Evolutionary conservation across 805 yeast genomes (phyloP).

Genomic region (Allodekkera sacchari): DNA sequence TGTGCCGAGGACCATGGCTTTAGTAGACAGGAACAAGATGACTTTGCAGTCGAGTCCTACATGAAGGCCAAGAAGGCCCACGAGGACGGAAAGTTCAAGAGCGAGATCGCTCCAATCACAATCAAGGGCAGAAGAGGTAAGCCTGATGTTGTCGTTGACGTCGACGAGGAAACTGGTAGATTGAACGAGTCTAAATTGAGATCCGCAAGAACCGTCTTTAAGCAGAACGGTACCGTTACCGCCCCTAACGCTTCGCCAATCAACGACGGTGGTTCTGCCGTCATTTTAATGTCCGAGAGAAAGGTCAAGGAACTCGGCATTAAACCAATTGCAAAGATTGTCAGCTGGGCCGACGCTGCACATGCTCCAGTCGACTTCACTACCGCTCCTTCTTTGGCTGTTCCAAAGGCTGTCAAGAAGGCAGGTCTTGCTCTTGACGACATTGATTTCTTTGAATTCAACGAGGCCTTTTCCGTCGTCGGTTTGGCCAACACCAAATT

Average conservation of each 20-base stretch:
- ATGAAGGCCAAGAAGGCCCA: constrained; percentile 79
- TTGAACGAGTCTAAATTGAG: constrained; percentile 70
- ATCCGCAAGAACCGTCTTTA: constrained; percentile 90
- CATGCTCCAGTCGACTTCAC: constrained; percentile 93
- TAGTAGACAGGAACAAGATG: constrained; percentile 83
- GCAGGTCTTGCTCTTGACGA: constrained; percentile 59
- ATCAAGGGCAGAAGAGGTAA: constrained; percentile 88
- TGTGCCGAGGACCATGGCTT: constrained; percentile 78
- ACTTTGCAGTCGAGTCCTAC: constrained; percentile 78
- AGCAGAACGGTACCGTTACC: constrained; percentile 92
- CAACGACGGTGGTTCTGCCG: constrained; percentile 98
- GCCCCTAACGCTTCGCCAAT: constrained; percentile 96
- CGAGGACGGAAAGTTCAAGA: constrained; percentile 68
- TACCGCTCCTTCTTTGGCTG: constrained; percentile 89
- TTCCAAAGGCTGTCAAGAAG: constrained; percentile 91
- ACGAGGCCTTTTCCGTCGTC: constrained; percentile 96
- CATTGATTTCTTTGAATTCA: constrained; percentile 88
- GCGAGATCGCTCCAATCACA: constrained; percentile 82
- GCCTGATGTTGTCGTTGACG: constrained; percentile 62
- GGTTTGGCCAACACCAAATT: constrained; percentile 84
- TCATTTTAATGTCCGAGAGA: constrained; percentile 74
- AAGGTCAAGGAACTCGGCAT: constrained; percentile 80
- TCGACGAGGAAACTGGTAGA: constrained; percentile 80
- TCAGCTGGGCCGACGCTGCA: constrained; percentile 98
- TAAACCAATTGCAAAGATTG: constrained; percentile 81